Evolutionary conservation across 2,329 filamentous ascomycete genomes (phyloP), one percentile per base, ranked within the genome.

Genomic region (Pezicula neosporulosa): DNA sequence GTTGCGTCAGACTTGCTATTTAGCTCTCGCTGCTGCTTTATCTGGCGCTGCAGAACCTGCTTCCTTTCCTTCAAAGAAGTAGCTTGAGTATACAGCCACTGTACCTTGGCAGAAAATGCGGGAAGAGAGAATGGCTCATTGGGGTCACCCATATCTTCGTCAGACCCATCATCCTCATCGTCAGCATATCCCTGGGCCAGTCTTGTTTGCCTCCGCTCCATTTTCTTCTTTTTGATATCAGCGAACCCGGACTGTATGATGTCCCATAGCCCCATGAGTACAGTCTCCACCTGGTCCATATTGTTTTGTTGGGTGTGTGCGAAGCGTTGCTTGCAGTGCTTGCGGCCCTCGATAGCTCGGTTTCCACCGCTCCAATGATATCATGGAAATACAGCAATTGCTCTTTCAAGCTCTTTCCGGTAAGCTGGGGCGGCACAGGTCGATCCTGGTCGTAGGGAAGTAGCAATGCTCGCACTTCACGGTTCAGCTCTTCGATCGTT

Each of bases 11-110:
- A 91, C 64, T 92, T 92, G 72, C 80, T 91, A 71, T 96, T 96
- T 51, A 97, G 80, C 64, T 96, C 90, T 52, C 92, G 87, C 70
- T 97, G 93, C 67, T 97, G 92, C 72, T 96, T 93, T 63, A 97
- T 93, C 68, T 97, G 92, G 41, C 91, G 84, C 63, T 93, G 87
- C 8, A 97, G 78, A 19, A 96, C 92, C 45, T 84, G 83, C 66
- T 96, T 95, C 66, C 97, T 92, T 61, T 96, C 89, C 55, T 89
- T 86, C 35, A 97, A 75, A 18, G 82, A 82, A 16, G 85, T 87
- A n/a, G 90, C 82, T 52, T 90, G 87, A 38, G 78, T 77, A 64
- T 91, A 90, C 4, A 97, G 74, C 72, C 84, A 87, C 62, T 91
- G 86, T 1, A 97, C 84, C 63, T 89, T 90, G 8, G 81, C 75